Percentiles rank a stretch among this genome's conserved stretches.
These are phyloP conservation scores for Clonostachys byssicola DNA, from an alignment of 2,329 filamentous ascomycete genomes.

Conservation along the genomic window DNA sequence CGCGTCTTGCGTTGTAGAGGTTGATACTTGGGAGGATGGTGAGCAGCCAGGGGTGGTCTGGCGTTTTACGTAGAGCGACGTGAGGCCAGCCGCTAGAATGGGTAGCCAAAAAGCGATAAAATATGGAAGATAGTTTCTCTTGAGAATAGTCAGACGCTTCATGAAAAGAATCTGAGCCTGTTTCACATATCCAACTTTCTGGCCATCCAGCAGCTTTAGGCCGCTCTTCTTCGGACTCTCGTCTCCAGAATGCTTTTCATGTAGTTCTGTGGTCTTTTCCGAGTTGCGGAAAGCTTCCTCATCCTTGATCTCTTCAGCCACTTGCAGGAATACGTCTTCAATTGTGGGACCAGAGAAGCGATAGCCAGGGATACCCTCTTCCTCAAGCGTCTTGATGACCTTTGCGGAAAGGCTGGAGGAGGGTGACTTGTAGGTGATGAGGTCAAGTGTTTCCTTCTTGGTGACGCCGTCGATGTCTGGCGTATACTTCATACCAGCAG, in stretches of 20 bases:
- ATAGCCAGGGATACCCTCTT: conserved; percentile 67
- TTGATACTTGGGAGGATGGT: conserved; percentile 40
- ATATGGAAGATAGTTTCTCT: conserved; percentile 75
- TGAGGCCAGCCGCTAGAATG: conserved; percentile 73
- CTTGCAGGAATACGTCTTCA: conserved; percentile 85
- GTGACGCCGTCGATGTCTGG: conserved; percentile 50
- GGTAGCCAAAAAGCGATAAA: conserved; percentile 72
- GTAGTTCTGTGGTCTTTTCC: conserved; percentile 10
- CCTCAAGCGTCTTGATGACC: conserved; percentile 68
- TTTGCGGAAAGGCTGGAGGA: conserved; percentile 66
- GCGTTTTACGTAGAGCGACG: conserved; percentile 67
- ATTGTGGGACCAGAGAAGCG: conserved; percentile 86
- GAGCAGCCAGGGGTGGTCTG: conserved; percentile 49
- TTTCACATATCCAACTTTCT: conserved; percentile 61
- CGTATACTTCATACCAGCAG: conserved; percentile 38
- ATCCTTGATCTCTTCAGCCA: conserved; percentile 73
- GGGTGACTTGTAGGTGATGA: conserved; percentile 67
- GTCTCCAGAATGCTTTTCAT: conserved; percentile 10
- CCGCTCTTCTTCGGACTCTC: conserved; percentile 18
- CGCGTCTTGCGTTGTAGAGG: conserved; percentile 26
- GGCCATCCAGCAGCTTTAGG: conserved; percentile 62
- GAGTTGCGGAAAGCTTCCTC: conserved; percentile 30
- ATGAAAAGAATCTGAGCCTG: conserved; percentile 73
- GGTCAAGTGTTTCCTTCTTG: conserved; percentile 61
- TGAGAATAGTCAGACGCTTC: conserved; percentile 75